These are phyloP conservation scores for Bothriochloa decipiens DNA, from an alignment of 176 grass and related monocot genomes.

Conservation along the genomic window DNA sequence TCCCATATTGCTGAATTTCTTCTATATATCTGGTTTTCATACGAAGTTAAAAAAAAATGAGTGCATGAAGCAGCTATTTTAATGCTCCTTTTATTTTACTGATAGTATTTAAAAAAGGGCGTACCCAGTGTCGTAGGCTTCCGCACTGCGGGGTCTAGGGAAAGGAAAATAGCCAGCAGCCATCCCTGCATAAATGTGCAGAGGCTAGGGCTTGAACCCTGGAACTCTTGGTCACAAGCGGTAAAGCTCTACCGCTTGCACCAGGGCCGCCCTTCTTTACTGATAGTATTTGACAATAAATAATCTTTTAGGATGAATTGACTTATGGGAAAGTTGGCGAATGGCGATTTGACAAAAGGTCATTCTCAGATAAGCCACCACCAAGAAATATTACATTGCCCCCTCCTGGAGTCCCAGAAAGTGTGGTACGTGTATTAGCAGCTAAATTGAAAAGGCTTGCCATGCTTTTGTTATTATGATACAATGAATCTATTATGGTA, in stretches of 20 bases:
- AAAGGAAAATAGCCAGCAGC: too few species aligned
- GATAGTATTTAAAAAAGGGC: too few species aligned
- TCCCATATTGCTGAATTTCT: not conserved
- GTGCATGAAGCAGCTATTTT: not conserved
- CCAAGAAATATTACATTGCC: constrained; percentile 88
- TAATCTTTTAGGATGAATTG: constrained; percentile 63
- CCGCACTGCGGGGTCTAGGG: too few species aligned
- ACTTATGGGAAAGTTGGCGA: constrained; percentile 86
- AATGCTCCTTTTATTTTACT: not conserved
- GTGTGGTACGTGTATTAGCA: constrained; percentile 73
- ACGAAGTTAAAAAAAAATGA: not conserved
- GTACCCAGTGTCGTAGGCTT: too few species aligned
- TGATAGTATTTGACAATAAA: constrained; percentile 24
- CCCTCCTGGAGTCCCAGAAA: constrained; percentile 93
- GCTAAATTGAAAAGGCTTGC: constrained; percentile 9
- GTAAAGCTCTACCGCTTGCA: too few species aligned
- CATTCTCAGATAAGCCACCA: constrained; percentile 60
- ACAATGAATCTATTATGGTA: not conserved
- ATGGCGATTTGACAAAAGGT: constrained; percentile 91
- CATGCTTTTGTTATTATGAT: not conserved
- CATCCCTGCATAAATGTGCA: too few species aligned
- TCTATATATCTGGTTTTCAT: constrained; percentile 26
- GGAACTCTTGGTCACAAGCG: too few species aligned
- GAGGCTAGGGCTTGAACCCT: too few species aligned
- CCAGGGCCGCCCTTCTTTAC: too few species aligned